Base-by-base conservation (phyloP, 352 stramenopile species). In the Pythium pyrilobum region DNA sequence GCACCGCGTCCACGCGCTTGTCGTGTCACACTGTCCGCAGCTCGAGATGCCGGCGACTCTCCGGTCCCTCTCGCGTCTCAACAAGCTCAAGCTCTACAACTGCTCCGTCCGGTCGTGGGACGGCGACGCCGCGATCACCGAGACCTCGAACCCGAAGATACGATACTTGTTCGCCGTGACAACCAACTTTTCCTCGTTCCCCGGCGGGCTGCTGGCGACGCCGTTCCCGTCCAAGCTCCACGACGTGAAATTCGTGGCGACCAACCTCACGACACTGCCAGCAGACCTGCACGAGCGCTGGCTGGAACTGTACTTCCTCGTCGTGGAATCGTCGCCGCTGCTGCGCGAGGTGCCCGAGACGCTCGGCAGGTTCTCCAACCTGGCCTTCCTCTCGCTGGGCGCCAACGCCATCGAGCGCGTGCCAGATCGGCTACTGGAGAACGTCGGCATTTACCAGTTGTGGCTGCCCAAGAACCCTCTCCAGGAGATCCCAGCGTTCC, bases 341-440 rank as follows among this genome's bases (percentile, higher is more conserved):
- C 21, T 58, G 9, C 24, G 7, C 4, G 50, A 57, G 15, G 25
- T 49, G 4, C 50, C 50, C 12, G 23, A 21, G 15, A 13, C 40
- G 6, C 3, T 59, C 4, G 23, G 32, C 5, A 24, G 18, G 5
- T 21, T 59, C 11, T 21, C 52, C 16, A 29, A 38, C 5, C 12
- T 59, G n/a, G 1, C 10, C 13, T 52, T 52, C 15, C 18, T 46
- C 10, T 27, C 32, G 0, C 12, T 59, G 11, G 24, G 34, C 31
- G 29, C 41, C 32, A 52, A 59, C 25, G 34, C 23, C 12, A 59
- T 59, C n/a, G n/a, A n/a, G n/a, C n/a, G n/a, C n/a, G n/a, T n/a
- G n/a, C n/a, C n/a, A n/a, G n/a, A n/a, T n/a, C n/a, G n/a, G n/a
- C n/a, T n/a, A n/a, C n/a, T n/a, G n/a, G n/a, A n/a, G n/a, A n/a